Evolutionary conservation across 768 basidiomycete species (phyloP).

Genomic region (Rhizopogon roseolus): DNA sequence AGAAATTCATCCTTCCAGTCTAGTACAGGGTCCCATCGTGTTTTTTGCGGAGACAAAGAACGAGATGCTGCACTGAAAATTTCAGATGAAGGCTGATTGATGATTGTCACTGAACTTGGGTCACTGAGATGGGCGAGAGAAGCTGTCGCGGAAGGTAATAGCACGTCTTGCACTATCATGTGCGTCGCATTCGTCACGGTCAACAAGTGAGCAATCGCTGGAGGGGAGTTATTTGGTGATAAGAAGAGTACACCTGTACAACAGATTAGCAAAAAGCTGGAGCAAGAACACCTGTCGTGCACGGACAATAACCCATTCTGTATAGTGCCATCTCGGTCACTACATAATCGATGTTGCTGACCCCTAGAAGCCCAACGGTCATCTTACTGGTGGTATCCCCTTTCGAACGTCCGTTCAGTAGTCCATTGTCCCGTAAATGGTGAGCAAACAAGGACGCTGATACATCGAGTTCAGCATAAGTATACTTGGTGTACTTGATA

Average conservation of each 20-base stretch:
- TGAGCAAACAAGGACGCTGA: slow-evolving; percentile 23
- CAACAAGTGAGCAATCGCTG: slow-evolving; percentile 42
- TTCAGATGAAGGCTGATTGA: slow-evolving; percentile 16
- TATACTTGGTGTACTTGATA: slow-evolving; percentile 21
- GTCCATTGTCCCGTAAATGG: slow-evolving; percentile 12
- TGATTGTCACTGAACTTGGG: slow-evolving; percentile 15
- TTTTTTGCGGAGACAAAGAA: slow-evolving; percentile 14
- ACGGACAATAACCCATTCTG: slow-evolving; percentile 28
- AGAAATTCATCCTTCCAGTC: slow-evolving; percentile 16
- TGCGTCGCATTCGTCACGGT: slow-evolving; percentile 16
- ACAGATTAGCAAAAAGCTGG: background rate
- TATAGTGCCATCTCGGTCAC: slow-evolving; percentile 20
- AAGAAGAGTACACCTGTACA: slow-evolving; percentile 27
- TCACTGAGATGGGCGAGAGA: slow-evolving; percentile 15
- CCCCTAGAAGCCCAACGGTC: slow-evolving; percentile 20
- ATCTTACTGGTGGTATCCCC: slow-evolving; percentile 19
- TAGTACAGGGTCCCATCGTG: slow-evolving; percentile 14
- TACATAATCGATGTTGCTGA: slow-evolving; percentile 24
- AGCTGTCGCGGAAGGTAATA: slow-evolving; percentile 9
- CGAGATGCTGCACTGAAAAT: slow-evolving; percentile 14
- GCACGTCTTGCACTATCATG: slow-evolving; percentile 15
- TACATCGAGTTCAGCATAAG: slow-evolving; percentile 17
- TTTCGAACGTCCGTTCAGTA: slow-evolving; percentile 17
- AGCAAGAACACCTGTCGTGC: background rate
- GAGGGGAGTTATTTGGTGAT: slow-evolving; percentile 41